A percentile compares a stretch with the other conserved stretches of the same genome.
Evolutionary conservation across 2,329 filamentous ascomycete genomes (phyloP).

Genomic region (Apiospora marii): DNA sequence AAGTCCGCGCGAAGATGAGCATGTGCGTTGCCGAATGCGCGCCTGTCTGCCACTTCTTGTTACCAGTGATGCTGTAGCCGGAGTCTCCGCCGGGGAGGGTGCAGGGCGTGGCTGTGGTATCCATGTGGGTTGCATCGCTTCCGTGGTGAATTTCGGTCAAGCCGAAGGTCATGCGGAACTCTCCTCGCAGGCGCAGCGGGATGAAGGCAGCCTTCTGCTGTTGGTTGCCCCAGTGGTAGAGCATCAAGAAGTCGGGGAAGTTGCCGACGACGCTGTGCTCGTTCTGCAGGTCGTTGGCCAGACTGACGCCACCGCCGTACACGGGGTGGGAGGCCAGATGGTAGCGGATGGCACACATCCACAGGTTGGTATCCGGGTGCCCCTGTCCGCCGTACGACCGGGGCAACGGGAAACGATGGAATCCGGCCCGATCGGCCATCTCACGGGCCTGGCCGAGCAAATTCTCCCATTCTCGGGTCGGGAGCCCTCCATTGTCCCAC

Average conservation of each 20-base stretch:
- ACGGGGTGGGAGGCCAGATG: slow-evolving; percentile 62
- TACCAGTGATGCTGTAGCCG: slow-evolving; percentile 63
- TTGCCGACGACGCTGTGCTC: slow-evolving; percentile 70
- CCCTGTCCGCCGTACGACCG: slow-evolving; percentile 48
- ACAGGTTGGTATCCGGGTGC: slow-evolving; percentile 60
- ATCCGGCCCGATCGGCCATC: slow-evolving; percentile 65
- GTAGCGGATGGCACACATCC: slow-evolving; percentile 69
- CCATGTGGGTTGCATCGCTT: slow-evolving; percentile 70
- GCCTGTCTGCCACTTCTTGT: slow-evolving; percentile 72
- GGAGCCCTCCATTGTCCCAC: slow-evolving; percentile 65
- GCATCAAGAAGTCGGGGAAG: slow-evolving; percentile 68
- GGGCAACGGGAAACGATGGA: slow-evolving; percentile 66
- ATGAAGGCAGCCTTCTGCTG: slow-evolving; percentile 64
- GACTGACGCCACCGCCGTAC: slow-evolving; percentile 57
- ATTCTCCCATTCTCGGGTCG: slow-evolving; percentile 65
- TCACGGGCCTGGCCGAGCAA: slow-evolving; percentile 56
- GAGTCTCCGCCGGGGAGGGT: slow-evolving; percentile 49
- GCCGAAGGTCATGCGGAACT: slow-evolving; percentile 66
- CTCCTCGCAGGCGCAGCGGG: slow-evolving; percentile 57
- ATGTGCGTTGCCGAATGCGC: slow-evolving; percentile 69
- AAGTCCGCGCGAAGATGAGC: slow-evolving; percentile 67
- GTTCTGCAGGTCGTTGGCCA: slow-evolving; percentile 71
- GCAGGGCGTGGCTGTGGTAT: slow-evolving; percentile 57
- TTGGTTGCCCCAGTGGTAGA: slow-evolving; percentile 64
- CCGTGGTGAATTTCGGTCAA: slow-evolving; percentile 69